A percentile compares a stretch with the other conserved stretches of the same genome.
phyloP scores from a whole-genome alignment of 2,329 filamentous ascomycete genomes.

The Cadophora gregata region DNA sequence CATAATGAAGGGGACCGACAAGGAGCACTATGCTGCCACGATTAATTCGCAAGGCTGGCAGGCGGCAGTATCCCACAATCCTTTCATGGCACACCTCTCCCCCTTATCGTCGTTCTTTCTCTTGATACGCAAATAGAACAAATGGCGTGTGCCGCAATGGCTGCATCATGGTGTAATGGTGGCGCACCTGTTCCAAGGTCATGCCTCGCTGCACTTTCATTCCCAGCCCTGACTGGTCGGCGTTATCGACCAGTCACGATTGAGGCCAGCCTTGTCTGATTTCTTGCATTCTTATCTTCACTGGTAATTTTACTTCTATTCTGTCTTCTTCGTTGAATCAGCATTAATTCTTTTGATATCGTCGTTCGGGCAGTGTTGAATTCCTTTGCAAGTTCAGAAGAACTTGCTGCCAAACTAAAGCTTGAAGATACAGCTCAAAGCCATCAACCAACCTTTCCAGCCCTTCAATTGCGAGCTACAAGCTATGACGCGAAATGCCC shows the following conservation, averaged over 20 bases:
- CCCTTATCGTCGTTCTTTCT: background rate
- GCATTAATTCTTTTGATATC: too few species aligned
- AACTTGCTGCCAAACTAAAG: background rate
- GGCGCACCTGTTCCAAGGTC: slow-evolving; percentile 1
- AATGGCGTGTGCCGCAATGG: background rate
- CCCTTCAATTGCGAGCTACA: background rate
- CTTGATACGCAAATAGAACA: background rate
- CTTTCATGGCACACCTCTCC: background rate
- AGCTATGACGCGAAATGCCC: background rate
- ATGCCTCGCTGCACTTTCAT: background rate
- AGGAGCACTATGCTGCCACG: background rate
- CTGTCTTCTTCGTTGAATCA: too few species aligned
- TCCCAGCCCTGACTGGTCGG: background rate
- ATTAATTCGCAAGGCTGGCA: background rate
- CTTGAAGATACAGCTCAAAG: background rate
- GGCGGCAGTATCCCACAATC: background rate
- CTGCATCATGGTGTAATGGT: background rate
- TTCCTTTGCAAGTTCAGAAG: background rate
- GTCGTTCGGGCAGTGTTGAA: background rate
- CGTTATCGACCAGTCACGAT: background rate
- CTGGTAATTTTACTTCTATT: background rate
- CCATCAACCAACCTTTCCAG: background rate
- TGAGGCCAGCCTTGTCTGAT: slow-evolving; percentile 5
- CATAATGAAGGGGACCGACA: too few species aligned
- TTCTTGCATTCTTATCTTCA: background rate